Base-by-base conservation (phyloP, 768 basidiomycete genomes). In the Leccinum arenicola region DNA sequence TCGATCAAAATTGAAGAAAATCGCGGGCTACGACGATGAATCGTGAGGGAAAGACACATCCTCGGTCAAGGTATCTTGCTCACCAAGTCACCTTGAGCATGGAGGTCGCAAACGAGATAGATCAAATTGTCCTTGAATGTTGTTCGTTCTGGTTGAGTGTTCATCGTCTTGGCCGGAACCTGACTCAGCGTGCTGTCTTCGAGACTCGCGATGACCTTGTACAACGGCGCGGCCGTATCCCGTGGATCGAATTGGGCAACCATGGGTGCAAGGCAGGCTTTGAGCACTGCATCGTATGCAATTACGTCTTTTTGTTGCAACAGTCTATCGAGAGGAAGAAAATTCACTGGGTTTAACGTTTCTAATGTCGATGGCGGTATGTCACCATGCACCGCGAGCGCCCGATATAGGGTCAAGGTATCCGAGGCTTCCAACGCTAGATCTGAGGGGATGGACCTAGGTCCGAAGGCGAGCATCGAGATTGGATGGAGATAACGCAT, bases 1-100 rank as follows among this genome's bases (percentile, higher is more conserved):
- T 19, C 88, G 80, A 62, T 88, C 84, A 64, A 89, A 87, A 55
- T 76, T 80, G 74, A 90, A 90, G 21, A 89, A 69, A 12, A 90
- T 80, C 0, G 86, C 88, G 4, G 87, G 86, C 85, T 86, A 55
- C 0, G 45, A 10, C 19, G 52, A 27, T 49, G 17, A 25, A 43
- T 43, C n/a, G 17, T 40, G 17, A 9, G 17, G 3, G 38, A 43
- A 43, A 43, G n/a, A 10, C n/a, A n/a, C 17, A n/a, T 43, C 40
- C 40, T 43, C n/a, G 9, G 40, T 43, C n/a, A 43, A 43, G 40
- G n/a, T n/a, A 43, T n/a, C 6, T 43, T 12, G 8, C 85, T 66
- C 63, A 87, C 87, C 36, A 89, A 76, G 59, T 85, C 76, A 4
- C 78, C 80, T 51, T 71, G 71, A 2, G 67, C 74, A 63, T 89